Base-by-base conservation (phyloP, 163 green algal genomes). In the Chlamydomonas reinhardtii region DNA sequence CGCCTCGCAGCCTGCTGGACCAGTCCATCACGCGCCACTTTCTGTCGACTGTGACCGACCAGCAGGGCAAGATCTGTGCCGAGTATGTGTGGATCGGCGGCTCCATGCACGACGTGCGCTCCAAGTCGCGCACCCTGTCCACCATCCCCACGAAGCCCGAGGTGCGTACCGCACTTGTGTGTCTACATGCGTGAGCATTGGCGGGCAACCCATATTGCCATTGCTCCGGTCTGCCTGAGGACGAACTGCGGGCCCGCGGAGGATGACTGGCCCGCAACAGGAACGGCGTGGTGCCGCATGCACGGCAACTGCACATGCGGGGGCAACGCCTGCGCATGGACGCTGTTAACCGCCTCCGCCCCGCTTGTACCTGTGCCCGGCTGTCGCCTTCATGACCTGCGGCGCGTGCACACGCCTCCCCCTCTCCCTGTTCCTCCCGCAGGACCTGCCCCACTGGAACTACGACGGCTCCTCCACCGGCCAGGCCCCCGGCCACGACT, bases 11-110 rank as follows among this genome's bases (percentile, higher is more conserved):
- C 16, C 83, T 93, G 76, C 84, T 95, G 25, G 92, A 95, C 86
- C 88, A 92, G 37, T 75, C 54, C 73, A 94, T 95, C 81, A 95
- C 92, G 27, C 87, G 91, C 68, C 86, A 92, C 84, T 93, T 81
- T 77, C 76, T 95, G 72, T 68, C 70, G 3, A 88, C 65, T 0
- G 54, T 93, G 25, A 91, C 69, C 2, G 91, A 95, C 88, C 92
- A 94, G 87, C 35, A 20, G 32, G 94, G 93, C 87, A 97, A 97
- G 83, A 93, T 98, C 61, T 91, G 91, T 19, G 97, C 96, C 0
- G 97, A 99, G 93, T 99, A 98, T 79, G 93, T 99, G 29, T 99
- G 97, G 97, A 98, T 99, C 76, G 97, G 95, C 27, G 96, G 96
- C 76, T 94, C 91, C 32, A 93, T 93, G 59, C 65, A 83, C 27